Evolutionary conservation across 169 alveolate species (phyloP).

Genomic region (Plasmodium falciparum): DNA sequence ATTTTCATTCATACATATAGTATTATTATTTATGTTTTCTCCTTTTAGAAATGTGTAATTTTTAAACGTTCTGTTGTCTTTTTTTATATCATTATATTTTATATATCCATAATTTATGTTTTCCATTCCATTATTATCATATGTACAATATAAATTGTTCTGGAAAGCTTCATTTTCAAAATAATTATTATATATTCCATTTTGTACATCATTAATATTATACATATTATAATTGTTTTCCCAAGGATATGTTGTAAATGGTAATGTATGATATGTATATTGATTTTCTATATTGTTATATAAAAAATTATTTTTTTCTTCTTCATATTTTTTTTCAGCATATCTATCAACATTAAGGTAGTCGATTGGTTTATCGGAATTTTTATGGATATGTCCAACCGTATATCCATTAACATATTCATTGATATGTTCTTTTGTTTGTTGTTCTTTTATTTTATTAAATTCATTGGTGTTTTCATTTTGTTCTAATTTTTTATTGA

Average conservation of each 20-base stretch:
- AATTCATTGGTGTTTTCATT: background rate
- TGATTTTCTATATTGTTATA: no score
- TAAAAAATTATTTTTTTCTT: no score
- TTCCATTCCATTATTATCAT: slow-evolving; percentile 1
- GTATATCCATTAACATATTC: background rate
- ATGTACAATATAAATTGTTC: background rate
- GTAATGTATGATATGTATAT: no score
- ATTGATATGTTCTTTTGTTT: background rate
- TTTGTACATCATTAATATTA: background rate
- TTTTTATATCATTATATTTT: slow-evolving; percentile 2
- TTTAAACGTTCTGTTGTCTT: background rate
- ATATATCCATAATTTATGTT: slow-evolving; percentile 5
- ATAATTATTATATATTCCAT: background rate
- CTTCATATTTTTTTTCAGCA: no score
- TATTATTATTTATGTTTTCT: background rate
- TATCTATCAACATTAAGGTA: no score
- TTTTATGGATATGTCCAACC: background rate
- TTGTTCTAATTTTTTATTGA: background rate
- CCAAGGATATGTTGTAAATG: no score
- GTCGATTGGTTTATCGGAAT: no score
- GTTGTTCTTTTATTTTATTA: background rate
- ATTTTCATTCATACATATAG: background rate
- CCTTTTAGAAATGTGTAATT: background rate
- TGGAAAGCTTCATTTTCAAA: background rate
- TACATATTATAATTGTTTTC: background rate